Base-by-base conservation (phyloP, 768 basidiomycete genomes). In the Pseudohyphozyma bogoriensis region DNA sequence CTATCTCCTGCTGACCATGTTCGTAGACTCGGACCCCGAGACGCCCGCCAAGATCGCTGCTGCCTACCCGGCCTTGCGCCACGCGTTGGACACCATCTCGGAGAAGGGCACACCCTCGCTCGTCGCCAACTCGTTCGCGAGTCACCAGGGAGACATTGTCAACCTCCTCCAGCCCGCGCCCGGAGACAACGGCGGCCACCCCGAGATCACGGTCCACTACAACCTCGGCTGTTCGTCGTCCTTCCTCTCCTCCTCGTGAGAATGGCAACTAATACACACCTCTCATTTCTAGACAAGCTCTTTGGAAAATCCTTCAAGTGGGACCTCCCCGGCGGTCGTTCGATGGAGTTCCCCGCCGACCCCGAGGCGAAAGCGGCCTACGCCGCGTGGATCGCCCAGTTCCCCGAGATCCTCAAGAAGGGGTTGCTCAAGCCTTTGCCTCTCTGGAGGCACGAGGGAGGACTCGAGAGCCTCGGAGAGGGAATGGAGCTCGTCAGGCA, bases 341-440 rank as follows among this genome's bases (percentile, higher is more conserved):
- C 39, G 33, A 18, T n/a, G 11, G 49, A 51, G 6, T 65, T 51
- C 57, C 59, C 59, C 11, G 56, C 28, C 11, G 40, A 36, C 39
- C 49, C 52, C 0, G 53, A 60, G 29, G 59, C 60, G 56, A 58
- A 61, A 44, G 11, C 9, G 4, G 35, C 22, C n/a, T 51, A 49
- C 16, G 56, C 42, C 29, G 49, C 51, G 7, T 65, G 64, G 64
- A 56, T 33, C n/a, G 39, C 29, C 39, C 18, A 26, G 20, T 26
- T 65, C 37, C 60, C 60, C 6, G n/a, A 33, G 1, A 50, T 68
- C 18, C 46, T 64, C 54, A 58, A 42, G 2, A 36, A 54, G 12
- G 66, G 63, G 20, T 51, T 56, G 56, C 36, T 68, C 55, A 56
- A 53, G 31, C n/a, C 52, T 16, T 65, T 65, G 59, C 66, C 66